Base-by-base conservation (phyloP, 78 protist species). In the Mastigamoeba balamuthi region DNA sequence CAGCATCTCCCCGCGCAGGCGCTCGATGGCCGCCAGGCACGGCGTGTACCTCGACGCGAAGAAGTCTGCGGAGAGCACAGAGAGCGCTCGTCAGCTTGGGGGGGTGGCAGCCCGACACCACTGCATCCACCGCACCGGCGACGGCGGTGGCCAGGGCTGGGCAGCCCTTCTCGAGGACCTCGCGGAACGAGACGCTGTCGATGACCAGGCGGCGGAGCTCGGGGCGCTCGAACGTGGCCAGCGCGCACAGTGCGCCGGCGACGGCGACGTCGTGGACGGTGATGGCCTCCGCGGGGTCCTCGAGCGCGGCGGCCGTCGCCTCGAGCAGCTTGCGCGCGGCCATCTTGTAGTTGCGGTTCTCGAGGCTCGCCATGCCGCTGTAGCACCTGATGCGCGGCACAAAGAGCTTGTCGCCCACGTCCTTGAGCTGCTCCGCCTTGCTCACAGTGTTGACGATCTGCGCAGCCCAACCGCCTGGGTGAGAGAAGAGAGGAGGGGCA, bases 181-280 rank as follows among this genome's bases (percentile, higher is more conserved):
- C 1, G 58, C 66, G 66, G 58, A 85, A 72, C 17, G 40, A 1
- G 17, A 35, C 17, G 75, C 66, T 74, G 6, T 40, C 40, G 33
- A 10, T 3, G 1, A 1, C 0, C 23, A 43, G 30, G 17, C 58
- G 69, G 4, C 1, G 2, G 28, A 85, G 77, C n/a, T 87, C 92
- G 4, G 7, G 35, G 23, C 91, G 52, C 44, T 66, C 78, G 48
- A 87, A 74, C 1, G 91, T 40, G 39, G 89, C 91, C 40, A 87
- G 75, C 10, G 87, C 79, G 41, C 82, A 81, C 3, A 87, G 78
- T 0, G 52, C 82, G n/a, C 88, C 89, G 64, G 40, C 58, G 6
- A 44, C 1, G 0, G 89, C 91, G 4, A 86, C 28, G 80, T 86
- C 91, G 5, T 38, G 67, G 28, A 48, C 17, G 6, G 84, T 17